A percentile compares a stretch with the other conserved stretches of the same genome.
These are phyloP conservation scores for Aspergillus oerlinghausenensis DNA, from an alignment of 2,329 filamentous ascomycete genomes.

Conservation along the genomic window DNA sequence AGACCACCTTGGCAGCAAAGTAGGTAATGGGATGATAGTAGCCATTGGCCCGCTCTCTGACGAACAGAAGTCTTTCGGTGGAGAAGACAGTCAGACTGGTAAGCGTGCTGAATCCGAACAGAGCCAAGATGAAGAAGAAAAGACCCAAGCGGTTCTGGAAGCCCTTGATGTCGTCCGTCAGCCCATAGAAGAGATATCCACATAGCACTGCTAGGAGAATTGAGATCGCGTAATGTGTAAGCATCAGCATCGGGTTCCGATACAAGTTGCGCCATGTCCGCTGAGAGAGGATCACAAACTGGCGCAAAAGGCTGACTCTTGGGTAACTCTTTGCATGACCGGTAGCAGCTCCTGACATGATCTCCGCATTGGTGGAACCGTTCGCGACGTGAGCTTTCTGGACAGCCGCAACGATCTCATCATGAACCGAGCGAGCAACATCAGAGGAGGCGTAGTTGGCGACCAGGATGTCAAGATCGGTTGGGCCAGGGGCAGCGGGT, in stretches of 20 bases:
- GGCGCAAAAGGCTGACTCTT: constrained; percentile 71
- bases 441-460: constrained; percentile 71
- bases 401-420: constrained; percentile 73
- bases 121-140: constrained; percentile 93
- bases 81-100: constrained; percentile 93
- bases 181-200: constrained; percentile 90
- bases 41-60: constrained; percentile 89
- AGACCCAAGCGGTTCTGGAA: constrained; percentile 97
- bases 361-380: constrained; percentile 56
- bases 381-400: constrained; percentile 63
- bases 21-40: constrained; percentile 95
- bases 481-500: constrained; percentile 58
- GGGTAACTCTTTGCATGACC: constrained; percentile 74
- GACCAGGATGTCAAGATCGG: constrained; percentile 78
- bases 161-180: constrained; percentile 92
- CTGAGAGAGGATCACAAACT: constrained; percentile 84
- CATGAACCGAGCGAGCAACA: constrained; percentile 66
- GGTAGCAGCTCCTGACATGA: constrained; percentile 41
- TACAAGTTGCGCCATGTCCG: constrained; percentile 97
- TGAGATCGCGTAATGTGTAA: constrained; percentile 96
- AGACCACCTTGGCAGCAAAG: constrained; percentile 94
- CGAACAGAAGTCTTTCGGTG: constrained; percentile 82
- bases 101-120: constrained; percentile 95
- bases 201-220: constrained; percentile 91
- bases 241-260: constrained; percentile 95